Conservation (phyloP, 106 monocot species). For the Phalaenopsis aphrodite region DNA sequence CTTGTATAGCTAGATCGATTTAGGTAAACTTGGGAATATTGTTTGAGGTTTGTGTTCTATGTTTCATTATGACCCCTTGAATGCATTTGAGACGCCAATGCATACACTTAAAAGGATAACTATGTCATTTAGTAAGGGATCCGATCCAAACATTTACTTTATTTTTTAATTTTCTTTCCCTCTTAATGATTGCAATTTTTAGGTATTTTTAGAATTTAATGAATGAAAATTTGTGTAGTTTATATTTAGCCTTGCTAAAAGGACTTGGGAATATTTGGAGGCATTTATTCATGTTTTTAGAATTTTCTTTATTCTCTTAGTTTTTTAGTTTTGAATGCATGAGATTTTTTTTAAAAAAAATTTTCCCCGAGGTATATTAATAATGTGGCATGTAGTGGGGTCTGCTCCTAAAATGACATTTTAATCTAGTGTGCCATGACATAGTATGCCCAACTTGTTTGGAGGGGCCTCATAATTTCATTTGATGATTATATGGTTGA, state of each 20-base stretch:
- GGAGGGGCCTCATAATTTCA: no score
- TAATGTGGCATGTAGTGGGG: no score
- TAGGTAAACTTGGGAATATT: not conserved
- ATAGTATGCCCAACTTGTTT: no score
- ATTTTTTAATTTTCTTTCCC: not conserved
- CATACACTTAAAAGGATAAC: not conserved
- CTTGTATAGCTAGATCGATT: not conserved
- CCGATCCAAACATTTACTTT: not conserved
- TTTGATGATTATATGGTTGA: no score
- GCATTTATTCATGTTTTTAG: not conserved
- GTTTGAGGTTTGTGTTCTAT: not conserved
- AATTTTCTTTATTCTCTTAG: not conserved
- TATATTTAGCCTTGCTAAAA: no score
- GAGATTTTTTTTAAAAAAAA: no score
- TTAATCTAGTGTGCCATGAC: no score
- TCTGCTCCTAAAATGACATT: no score
- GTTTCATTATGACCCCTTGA: no score
- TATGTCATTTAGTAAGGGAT: not conserved
- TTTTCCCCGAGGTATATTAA: no score
- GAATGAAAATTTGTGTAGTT: no score
- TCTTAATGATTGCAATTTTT: not conserved
- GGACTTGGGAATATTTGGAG: not conserved
- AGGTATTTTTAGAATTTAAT: not conserved
- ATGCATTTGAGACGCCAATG: not conserved
- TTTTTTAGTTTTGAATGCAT: no score